These are phyloP conservation scores for Candida silvicultrix DNA, from an alignment of 805 yeast species.

Conservation along the genomic window DNA sequence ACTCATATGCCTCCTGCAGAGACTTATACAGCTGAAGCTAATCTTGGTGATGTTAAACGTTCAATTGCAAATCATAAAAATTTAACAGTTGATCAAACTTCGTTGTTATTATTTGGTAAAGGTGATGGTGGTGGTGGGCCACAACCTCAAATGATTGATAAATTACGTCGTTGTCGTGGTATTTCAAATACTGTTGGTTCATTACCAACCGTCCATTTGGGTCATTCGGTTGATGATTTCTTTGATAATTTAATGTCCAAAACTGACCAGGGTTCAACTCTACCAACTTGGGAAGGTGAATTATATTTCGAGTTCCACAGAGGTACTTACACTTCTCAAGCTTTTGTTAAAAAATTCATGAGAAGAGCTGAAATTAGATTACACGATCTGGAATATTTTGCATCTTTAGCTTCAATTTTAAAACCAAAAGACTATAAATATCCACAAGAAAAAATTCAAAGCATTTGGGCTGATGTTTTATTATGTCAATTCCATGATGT, in stretches of 20 bases:
- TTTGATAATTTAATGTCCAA: conserved; percentile 57
- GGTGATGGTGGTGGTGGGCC: conserved; percentile 99
- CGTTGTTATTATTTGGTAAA: conserved; percentile 78
- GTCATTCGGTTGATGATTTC: conserved; percentile 69
- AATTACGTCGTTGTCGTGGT: conserved; percentile 87
- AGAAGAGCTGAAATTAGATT: conserved; percentile 68
- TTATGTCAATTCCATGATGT: conserved; percentile 96
- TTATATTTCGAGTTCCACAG: conserved; percentile 92
- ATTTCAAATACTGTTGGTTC: conserved; percentile 72
- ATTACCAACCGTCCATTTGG: conserved; percentile 77
- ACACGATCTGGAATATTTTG: conserved; percentile 81
- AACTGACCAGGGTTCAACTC: conserved; percentile 56
- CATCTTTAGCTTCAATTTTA: conserved; percentile 61
- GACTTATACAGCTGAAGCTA: conserved; percentile 90
- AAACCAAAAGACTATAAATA: conserved; percentile 48
- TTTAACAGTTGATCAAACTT: conserved; percentile 71
- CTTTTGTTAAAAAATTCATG: conserved; percentile 75
- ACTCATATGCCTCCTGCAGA: conserved; percentile 98
- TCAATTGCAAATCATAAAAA: conserved; percentile 80
- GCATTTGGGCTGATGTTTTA: conserved; percentile 82
- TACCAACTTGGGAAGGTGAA: conserved; percentile 93
- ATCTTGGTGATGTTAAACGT: conserved; percentile 87
- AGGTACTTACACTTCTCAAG: conserved; percentile 95
- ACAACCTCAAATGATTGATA: conserved; percentile 86
- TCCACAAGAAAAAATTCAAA: conserved; percentile 62